Percentiles rank a stretch among this genome's conserved stretches.
Conservation (phyloP, 2,329 filamentous ascomycete genomes). For the Trichocomaceae sp. region DNA sequence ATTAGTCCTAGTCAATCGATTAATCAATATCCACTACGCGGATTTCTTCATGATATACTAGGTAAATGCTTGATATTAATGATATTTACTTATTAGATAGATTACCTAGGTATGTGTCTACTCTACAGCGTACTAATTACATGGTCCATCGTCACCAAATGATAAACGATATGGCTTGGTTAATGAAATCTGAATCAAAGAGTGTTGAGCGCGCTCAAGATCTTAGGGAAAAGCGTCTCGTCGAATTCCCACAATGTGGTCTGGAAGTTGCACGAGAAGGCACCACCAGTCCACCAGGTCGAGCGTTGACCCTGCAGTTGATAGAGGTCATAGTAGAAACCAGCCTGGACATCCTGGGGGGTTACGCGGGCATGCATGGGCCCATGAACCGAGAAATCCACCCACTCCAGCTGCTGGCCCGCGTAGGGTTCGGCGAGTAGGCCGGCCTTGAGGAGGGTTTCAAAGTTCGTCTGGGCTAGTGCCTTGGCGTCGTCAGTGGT, state of each 20-base stretch:
- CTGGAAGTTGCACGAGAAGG: slow-evolving; percentile 28
- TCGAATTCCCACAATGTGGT: slow-evolving; percentile 21
- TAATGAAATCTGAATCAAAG: not conserved
- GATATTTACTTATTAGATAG: too few species aligned
- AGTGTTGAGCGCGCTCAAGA: slow-evolving; percentile 9
- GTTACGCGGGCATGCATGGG: slow-evolving; percentile 29
- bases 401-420: slow-evolving; percentile 17
- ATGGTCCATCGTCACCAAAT: too few species aligned
- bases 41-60: too few species aligned
- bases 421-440: slow-evolving; percentile 6
- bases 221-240: slow-evolving; percentile 18
- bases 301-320: slow-evolving; percentile 33
- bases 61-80: too few species aligned
- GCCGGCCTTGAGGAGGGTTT: slow-evolving; percentile 13
- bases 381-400: slow-evolving; percentile 22
- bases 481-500: slow-evolving; percentile 15
- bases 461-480: slow-evolving; percentile 16
- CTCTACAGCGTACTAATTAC: too few species aligned
- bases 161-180: too few species aligned
- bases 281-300: slow-evolving; percentile 29
- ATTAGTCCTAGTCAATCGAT: not conserved
- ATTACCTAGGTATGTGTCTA: too few species aligned
- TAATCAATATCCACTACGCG: too few species aligned
- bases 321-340: slow-evolving; percentile 34
- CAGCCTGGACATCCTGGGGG: slow-evolving; percentile 24